These are phyloP conservation scores for Rhizopogon vulgaris DNA, from an alignment of 768 basidiomycete genomes.

Conservation along the genomic window DNA sequence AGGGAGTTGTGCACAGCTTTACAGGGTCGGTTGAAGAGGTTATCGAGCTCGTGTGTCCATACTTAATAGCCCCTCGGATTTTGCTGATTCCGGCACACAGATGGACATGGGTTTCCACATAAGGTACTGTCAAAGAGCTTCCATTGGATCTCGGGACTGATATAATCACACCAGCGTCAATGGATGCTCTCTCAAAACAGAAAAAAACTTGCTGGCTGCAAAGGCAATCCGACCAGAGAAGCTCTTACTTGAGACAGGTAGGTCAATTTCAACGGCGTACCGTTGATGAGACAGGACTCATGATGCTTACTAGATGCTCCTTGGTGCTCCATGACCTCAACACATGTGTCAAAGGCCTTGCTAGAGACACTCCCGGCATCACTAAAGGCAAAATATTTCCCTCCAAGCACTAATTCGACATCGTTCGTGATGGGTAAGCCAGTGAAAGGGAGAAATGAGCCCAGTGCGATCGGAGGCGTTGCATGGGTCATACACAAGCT, in stretches of 20 bases:
- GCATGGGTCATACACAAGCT: slow-evolving; percentile 63
- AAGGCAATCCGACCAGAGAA: slow-evolving; percentile 51
- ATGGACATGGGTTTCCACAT: slow-evolving; percentile 70
- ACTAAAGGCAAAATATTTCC: slow-evolving; percentile 45
- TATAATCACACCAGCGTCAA: slow-evolving; percentile 42
- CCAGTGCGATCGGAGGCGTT: slow-evolving; percentile 55
- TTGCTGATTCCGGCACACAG: slow-evolving; percentile 28
- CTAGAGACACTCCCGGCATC: slow-evolving; percentile 41
- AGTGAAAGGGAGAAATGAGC: slow-evolving; percentile 78
- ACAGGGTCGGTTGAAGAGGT: slow-evolving; percentile 63
- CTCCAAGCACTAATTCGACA: slow-evolving; percentile 47
- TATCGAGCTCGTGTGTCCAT: slow-evolving; percentile 49
- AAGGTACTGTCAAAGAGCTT: slow-evolving; percentile 27
- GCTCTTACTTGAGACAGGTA: slow-evolving; percentile 74
- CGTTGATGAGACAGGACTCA: background rate
- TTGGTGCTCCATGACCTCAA: slow-evolving; percentile 66
- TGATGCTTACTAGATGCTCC: slow-evolving; percentile 46
- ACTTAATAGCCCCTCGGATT: background rate
- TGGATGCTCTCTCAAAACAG: slow-evolving; percentile 73
- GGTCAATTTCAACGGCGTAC: slow-evolving; percentile 33
- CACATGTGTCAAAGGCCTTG: slow-evolving; percentile 53
- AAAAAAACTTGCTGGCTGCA: slow-evolving; percentile 51
- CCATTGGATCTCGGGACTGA: background rate
- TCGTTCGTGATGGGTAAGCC: slow-evolving; percentile 51
- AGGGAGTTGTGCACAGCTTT: slow-evolving; percentile 82